phyloP scores from a whole-genome alignment of 805 yeast species.

The Nakazawaea wyomingensis region DNA sequence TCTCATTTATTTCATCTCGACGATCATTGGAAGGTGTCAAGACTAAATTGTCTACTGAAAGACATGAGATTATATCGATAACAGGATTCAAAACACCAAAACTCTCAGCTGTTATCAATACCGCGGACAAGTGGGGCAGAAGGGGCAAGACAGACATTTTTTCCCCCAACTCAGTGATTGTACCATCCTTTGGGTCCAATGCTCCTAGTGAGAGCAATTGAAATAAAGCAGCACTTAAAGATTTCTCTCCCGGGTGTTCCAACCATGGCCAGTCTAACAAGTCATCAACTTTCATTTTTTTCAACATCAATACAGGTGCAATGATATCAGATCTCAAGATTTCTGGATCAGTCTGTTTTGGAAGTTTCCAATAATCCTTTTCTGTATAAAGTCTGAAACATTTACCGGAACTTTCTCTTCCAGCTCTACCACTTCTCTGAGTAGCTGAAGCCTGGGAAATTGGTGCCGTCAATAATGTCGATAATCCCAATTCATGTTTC shows the following conservation, averaged over 20 bases:
- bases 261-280: constrained; percentile 88
- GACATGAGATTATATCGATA: constrained; percentile 85
- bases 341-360: constrained; percentile 87
- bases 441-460: constrained; percentile 91
- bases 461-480: constrained; percentile 89
- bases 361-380: constrained; percentile 53
- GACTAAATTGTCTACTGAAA: constrained; percentile 86
- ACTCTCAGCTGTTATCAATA: constrained; percentile 65
- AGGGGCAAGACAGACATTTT: constrained; percentile 87
- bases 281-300: constrained; percentile 78
- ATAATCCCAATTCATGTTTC: constrained; percentile 88
- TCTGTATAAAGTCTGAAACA: constrained; percentile 83
- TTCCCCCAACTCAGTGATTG: constrained; percentile 73
- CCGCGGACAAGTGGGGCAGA: constrained; percentile 89
- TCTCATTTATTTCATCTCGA: constrained; percentile 80
- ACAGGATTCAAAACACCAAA: constrained; percentile 51
- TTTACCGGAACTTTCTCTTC: constrained; percentile 92
- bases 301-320: constrained; percentile 77
- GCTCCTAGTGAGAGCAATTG: constrained; percentile 80
- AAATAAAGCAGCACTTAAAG: constrained; percentile 70
- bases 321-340: constrained; percentile 82
- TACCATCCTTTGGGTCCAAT: constrained; percentile 59
- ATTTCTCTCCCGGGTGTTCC: constrained; percentile 79
- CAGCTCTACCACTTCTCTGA: constrained; percentile 98
- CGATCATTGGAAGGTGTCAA: constrained; percentile 73